Conservation (phyloP, 345 rosid species). For the Physaria fendleri region DNA sequence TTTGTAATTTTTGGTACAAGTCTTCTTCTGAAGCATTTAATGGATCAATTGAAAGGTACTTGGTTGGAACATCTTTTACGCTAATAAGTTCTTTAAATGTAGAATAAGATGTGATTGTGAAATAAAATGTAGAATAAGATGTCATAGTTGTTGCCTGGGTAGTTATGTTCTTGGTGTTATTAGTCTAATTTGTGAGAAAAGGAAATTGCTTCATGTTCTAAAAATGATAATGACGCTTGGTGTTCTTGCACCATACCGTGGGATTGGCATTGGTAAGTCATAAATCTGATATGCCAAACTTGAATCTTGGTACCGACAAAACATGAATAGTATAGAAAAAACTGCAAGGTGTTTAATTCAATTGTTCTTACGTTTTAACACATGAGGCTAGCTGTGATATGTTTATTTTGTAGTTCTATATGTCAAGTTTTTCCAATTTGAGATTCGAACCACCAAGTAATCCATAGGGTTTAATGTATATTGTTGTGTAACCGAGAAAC, state of each 20-base stretch:
- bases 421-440: not conserved
- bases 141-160: not conserved
- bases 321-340: not conserved
- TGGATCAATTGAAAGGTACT: not conserved
- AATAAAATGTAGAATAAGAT: not conserved
- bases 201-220: not conserved
- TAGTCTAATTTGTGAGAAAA: not conserved
- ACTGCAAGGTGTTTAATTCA: not conserved
- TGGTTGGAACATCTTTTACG: not conserved
- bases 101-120: not conserved
- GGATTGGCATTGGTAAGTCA: conserved; percentile 83
- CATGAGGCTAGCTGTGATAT: not conserved
- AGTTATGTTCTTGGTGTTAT: not conserved
- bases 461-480: not conserved
- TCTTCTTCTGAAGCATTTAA: not conserved
- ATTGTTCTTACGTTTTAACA: not conserved
- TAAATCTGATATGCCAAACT: not conserved
- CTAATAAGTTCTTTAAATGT: not conserved
- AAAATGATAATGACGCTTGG: conserved; percentile 82
- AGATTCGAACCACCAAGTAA: not conserved
- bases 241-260: conserved; percentile 93
- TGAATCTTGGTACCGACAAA: not conserved
- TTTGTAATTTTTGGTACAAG: not conserved
- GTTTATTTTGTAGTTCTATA: not conserved
- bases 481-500: not conserved